Percentiles rank a stretch among this genome's conserved stretches.
Evolutionary conservation across 192 early-diverging fungal species (phyloP).

Genomic region (Fimicolochytrium jonesii): DNA sequence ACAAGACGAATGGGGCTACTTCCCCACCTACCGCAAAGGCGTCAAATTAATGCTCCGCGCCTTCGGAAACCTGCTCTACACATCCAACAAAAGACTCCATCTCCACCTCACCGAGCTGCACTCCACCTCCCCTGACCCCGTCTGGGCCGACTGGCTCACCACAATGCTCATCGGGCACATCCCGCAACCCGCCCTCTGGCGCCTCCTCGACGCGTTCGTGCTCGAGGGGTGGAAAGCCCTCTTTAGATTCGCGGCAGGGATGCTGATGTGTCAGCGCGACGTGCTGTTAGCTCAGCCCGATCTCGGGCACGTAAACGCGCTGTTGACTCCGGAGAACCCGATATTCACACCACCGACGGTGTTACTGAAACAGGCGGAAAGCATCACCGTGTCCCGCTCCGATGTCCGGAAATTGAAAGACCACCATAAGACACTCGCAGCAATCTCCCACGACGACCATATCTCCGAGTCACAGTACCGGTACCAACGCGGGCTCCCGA

Average conservation of each 20-base stretch:
- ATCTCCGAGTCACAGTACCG: conserved; percentile 30
- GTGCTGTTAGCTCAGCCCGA: conserved; percentile 14
- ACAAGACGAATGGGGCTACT: conserved; percentile 29
- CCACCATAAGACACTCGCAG: conserved; percentile 26
- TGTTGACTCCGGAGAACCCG: conserved; percentile 8
- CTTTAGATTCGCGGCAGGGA: conserved; percentile 33
- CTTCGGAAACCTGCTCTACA: conserved; percentile 38
- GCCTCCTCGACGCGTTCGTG: conserved; percentile 39
- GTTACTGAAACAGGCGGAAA: conserved; percentile 24
- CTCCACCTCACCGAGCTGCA: conserved; percentile 28
- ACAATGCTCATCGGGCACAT: conserved; percentile 33
- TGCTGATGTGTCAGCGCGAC: conserved; percentile 20
- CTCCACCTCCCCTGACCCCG: conserved; percentile 20
- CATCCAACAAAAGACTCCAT: conserved; percentile 30
- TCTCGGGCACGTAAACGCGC: conserved; percentile 2
- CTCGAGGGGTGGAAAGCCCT: conserved; percentile 42
- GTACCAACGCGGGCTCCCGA: conserved; percentile 38
- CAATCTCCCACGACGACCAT: conserved; percentile 26
- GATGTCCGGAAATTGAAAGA: conserved; percentile 27
- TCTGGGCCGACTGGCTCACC: conserved; percentile 40
- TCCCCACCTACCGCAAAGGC: conserved; percentile 43
- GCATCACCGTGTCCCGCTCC: conserved; percentile 9
- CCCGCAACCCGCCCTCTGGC: conserved; percentile 35
- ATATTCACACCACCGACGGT: conserved; percentile 3
- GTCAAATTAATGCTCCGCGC: conserved; percentile 36